These are phyloP conservation scores for Dactylorhiza incarnata DNA, from an alignment of 106 monocot species.

Conservation along the genomic window DNA sequence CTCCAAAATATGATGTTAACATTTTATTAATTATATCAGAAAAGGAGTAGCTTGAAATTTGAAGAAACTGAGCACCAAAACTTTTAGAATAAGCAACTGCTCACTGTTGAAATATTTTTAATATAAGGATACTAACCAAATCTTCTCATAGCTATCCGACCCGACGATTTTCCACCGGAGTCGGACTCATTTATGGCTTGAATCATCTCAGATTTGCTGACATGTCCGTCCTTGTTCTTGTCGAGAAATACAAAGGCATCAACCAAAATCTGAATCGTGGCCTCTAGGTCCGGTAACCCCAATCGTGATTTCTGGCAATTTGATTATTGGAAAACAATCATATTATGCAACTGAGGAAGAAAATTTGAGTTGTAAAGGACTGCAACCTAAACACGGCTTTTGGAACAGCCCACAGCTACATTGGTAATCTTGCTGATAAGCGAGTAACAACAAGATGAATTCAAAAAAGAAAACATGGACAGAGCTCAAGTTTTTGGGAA, in stretches of 20 bases:
- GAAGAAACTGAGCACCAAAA: background rate
- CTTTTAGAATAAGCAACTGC: background rate
- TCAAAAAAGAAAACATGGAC: background rate
- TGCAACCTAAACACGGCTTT: background rate
- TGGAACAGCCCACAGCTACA: background rate
- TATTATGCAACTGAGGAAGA: background rate
- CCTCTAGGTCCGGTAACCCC: conserved; percentile 55
- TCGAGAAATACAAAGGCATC: conserved; percentile 73
- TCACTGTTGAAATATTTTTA: background rate
- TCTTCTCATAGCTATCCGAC: conserved; percentile 88
- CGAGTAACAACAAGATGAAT: background rate
- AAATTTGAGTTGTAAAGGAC: background rate
- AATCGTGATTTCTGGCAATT: conserved; percentile 51
- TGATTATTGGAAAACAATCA: conserved; percentile 21
- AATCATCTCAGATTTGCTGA: conserved; percentile 78
- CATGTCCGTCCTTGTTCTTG: conserved; percentile 66
- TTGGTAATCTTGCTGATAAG: background rate
- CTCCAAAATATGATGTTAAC: too few species aligned
- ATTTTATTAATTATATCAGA: background rate
- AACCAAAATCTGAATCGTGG: conserved; percentile 73
- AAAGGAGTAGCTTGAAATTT: background rate
- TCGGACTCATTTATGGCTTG: conserved; percentile 69
- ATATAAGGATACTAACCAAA: conserved; percentile 45
- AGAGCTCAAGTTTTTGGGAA: background rate
- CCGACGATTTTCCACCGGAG: conserved; percentile 66